Conservation (phyloP, 176 grass and related monocot species). For the Chloris gayana region DNA sequence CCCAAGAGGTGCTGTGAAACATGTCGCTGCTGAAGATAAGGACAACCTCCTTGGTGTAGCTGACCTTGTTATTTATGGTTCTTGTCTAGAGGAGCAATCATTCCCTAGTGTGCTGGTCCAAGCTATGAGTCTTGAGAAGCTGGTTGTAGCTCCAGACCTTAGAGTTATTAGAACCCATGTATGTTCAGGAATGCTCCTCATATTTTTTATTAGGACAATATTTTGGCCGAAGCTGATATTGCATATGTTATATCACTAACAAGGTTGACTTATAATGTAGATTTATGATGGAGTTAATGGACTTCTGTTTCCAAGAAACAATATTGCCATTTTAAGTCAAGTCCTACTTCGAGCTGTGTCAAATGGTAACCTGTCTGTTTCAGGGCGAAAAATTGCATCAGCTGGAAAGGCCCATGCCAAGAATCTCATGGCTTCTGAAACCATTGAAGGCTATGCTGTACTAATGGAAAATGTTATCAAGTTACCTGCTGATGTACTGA, state of each 20-base stretch:
- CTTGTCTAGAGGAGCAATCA: conserved; percentile 85
- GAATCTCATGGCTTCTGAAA: conserved; percentile 83
- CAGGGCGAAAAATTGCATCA: conserved; percentile 70
- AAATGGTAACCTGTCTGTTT: conserved; percentile 68
- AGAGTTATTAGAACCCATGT: conserved; percentile 89
- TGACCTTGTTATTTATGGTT: conserved; percentile 88
- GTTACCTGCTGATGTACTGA: conserved; percentile 64
- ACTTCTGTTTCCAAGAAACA: conserved; percentile 77
- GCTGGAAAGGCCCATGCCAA: conserved; percentile 75
- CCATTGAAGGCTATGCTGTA: conserved; percentile 71
- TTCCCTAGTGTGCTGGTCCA: conserved; percentile 78
- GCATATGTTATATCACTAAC: conserved; percentile 33
- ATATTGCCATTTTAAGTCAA: conserved; percentile 55
- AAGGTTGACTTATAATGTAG: conserved; percentile 53
- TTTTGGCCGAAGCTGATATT: conserved; percentile 14
- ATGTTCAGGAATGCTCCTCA: conserved; percentile 24
- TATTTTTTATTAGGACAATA: conserved; percentile 33
- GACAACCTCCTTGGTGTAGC: conserved; percentile 58
- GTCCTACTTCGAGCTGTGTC: conserved; percentile 61
- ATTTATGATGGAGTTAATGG: conserved; percentile 86
- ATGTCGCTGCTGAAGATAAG: conserved; percentile 57
- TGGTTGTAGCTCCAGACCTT: conserved; percentile 91
- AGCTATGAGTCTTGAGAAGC: conserved; percentile 88
- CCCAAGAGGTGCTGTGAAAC: conserved; percentile 58
- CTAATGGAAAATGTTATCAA: conserved; percentile 78